Evolutionary conservation across 768 basidiomycete species (phyloP), one percentile per base, ranked within the genome.

Genomic region (Mycena crocata): DNA sequence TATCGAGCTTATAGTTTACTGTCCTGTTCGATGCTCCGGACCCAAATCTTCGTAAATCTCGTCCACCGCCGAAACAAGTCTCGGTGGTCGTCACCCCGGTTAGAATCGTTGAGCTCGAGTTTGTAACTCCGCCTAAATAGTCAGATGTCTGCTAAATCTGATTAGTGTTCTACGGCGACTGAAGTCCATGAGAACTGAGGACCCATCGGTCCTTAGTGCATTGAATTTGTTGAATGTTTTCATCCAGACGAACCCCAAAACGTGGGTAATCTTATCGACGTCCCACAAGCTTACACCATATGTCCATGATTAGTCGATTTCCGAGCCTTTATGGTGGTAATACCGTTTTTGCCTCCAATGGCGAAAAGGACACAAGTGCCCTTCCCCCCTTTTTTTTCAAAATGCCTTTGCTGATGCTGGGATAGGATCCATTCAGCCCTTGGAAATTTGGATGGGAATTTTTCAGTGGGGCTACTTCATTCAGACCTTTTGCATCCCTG

Each of bases 381-480:
- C 2, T 54, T 15, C 21, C 26, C 21, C 28, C 23, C n/a, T 55
- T 42, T 5, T 2, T 12, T 45, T 45, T 32, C 8, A 8, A 12
- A 42, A 12, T n/a, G n/a, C 30, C 21, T 32, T 34, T 45, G 21
- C 42, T 32, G 19, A 31, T 21, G 8, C 14, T 19, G 7, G 19
- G 15, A n/a, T 17, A 63, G 62, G 2, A 30, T 63, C 62, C 31
- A 75, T 77, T 32, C 54, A 63, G 10, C 78, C 79, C 1, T 74
- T 86, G 2, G 79, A 82, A 35, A 50, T 86, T 2, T 78, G 83
- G 71, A 80, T 78, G 19, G 84, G 84, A 0, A 79, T 77, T 56
- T 84, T 80, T 64, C 84, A 85, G 84, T 84, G 35, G 35, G 35
- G 8, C 15, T 55, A 34, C 74, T 64, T 19, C 19, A 2, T n/a